Base-by-base conservation (phyloP, 2,329 filamentous ascomycete species). In the Penicillium vulpinum region DNA sequence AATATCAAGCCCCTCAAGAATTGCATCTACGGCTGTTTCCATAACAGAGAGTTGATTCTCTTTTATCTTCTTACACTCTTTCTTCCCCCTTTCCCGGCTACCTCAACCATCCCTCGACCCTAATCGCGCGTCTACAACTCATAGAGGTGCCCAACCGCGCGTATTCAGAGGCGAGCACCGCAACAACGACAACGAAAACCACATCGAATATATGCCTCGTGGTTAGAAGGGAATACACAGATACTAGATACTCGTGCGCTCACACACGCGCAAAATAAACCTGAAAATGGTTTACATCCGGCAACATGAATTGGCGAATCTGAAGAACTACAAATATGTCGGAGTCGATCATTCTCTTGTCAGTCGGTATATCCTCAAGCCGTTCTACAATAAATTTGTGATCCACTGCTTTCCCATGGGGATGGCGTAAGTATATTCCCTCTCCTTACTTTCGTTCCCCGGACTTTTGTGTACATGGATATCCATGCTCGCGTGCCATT, bases 241-340 rank as follows among this genome's bases (percentile, higher is more conserved):
- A 41, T 38, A 44, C 51, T 41, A 41, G 31, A 53, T 21, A 51
- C 28, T 29, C 24, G 33, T 43, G 38, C 48, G 48, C 50, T 35
- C 38, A 49, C 16, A 45, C 21, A 50, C 57, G 44, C 33, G 49
- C 55, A 43, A 41, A 29, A 44, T 16, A 22, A 50, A 7, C 40
- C 18, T 28, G 65, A 81, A 68, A 54, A 97, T 97, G 92, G 92
- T 94, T 61, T 97, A 97, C 82, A 92, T 99, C 59, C 91, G 94
- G 64, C 90, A 96, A 77, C 87, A 92, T 71, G 88, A 91, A 78
- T 88, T 99, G 62, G 87, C 89, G 38, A 91, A 90, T 73, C 86
- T 99, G 68, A 90, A 90, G 76, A 85, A 92, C 77, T 99, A 99
- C 86, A 94, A 96, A 78, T 99, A 99, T 83, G 91, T 89, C 39